Conservation (phyloP, 2,329 filamentous ascomycete genomes). For the Apiospora koreana region DNA sequence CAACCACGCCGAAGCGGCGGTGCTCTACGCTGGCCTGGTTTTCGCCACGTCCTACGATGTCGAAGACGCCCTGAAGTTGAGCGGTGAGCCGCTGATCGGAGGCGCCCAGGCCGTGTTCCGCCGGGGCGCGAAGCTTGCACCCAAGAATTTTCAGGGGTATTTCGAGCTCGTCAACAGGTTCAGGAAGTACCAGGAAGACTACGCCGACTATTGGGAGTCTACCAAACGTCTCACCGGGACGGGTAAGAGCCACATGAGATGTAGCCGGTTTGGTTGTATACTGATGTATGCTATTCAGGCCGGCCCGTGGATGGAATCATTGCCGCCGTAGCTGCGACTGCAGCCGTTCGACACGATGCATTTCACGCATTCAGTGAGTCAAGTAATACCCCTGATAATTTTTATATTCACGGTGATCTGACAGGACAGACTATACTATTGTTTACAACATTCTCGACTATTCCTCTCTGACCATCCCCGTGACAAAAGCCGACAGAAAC, state of each 20-base stretch:
- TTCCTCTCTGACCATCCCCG: not conserved
- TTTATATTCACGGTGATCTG: not conserved
- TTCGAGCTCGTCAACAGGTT: not conserved
- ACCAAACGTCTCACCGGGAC: not conserved
- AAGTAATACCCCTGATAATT: not conserved
- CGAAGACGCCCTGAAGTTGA: not conserved
- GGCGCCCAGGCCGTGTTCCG: not conserved
- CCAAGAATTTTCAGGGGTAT: not conserved
- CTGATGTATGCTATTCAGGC: not conserved
- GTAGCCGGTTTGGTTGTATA: not conserved
- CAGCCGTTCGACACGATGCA: not conserved
- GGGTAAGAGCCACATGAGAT: not conserved
- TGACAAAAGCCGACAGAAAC: not conserved
- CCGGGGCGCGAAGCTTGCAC: not conserved
- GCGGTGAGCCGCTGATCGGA: not conserved
- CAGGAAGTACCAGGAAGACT: not conserved
- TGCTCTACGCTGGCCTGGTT: not conserved
- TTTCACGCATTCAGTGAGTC: not conserved
- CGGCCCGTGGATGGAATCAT: not conserved
- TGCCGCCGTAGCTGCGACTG: not conserved
- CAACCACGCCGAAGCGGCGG: not conserved
- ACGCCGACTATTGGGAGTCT: not conserved
- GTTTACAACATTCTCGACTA: not conserved
- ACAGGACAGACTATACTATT: not conserved
- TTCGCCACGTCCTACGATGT: not conserved